A percentile compares a stretch with the other conserved stretches of the same genome.
These are phyloP conservation scores for Rhodofomes roseus DNA, from an alignment of 1,284 basidiomycete species.

Conservation along the genomic window DNA sequence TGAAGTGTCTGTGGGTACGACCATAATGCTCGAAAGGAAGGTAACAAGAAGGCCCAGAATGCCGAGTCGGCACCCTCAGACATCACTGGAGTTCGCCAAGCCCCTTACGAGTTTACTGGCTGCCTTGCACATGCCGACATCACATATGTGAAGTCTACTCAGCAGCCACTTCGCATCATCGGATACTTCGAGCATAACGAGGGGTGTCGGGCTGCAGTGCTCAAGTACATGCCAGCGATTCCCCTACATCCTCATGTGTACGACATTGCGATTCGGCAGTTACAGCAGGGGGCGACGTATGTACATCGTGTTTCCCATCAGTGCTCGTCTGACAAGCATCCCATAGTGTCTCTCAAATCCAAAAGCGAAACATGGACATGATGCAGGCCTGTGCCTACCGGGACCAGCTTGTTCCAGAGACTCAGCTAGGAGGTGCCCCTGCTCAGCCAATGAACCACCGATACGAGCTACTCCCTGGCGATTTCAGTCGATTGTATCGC, in stretches of 20 bases:
- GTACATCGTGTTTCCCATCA: neutral
- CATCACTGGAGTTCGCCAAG: neutral
- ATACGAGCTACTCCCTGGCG: conserved; percentile 13
- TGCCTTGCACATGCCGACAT: conserved; percentile 34
- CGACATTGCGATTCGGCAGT: conserved; percentile 24
- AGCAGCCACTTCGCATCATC: conserved; percentile 14
- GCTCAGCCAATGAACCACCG: too few relatives aligned
- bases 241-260: conserved; percentile 30
- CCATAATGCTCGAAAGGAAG: neutral
- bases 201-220: conserved; percentile 15
- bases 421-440: too few relatives aligned
- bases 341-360: conserved; percentile 2
- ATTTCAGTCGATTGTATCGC: conserved; percentile 22
- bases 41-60: neutral
- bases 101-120: conserved; percentile 21
- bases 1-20: neutral
- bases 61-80: neutral
- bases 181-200: conserved; percentile 26
- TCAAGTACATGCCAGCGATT: conserved; percentile 23
- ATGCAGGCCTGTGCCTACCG: neutral
- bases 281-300: conserved; percentile 22
- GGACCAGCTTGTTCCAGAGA: neutral
- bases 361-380: conserved; percentile 6
- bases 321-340: too few relatives aligned
- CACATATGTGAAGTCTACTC: conserved; percentile 12